Conservation (phyloP, 2,329 filamentous ascomycete species). For the Scedosporium apiospermum region DNA sequence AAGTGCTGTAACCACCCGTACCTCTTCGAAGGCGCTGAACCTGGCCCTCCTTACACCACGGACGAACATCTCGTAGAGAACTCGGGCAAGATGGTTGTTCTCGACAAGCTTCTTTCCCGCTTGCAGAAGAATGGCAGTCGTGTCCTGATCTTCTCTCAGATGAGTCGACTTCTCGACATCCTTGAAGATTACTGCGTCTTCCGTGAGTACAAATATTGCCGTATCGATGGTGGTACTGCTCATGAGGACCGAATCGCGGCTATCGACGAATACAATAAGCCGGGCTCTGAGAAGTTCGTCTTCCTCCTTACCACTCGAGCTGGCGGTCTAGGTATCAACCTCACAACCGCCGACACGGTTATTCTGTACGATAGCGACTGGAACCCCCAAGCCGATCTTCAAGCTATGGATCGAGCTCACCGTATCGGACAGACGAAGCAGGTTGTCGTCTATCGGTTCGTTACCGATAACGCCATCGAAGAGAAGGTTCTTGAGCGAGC, state of each 20-base stretch:
- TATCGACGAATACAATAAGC: slow-evolving; percentile 97
- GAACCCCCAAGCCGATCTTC: slow-evolving; percentile 96
- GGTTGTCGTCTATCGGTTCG: slow-evolving; percentile 90
- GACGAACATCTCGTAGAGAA: slow-evolving; percentile 94
- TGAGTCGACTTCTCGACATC: slow-evolving; percentile 95
- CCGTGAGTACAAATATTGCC: slow-evolving; percentile 88
- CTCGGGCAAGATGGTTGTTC: slow-evolving; percentile 92
- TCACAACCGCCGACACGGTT: slow-evolving; percentile 92
- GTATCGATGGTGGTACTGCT: slow-evolving; percentile 92
- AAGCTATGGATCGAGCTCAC: slow-evolving; percentile 98
- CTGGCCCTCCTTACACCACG: slow-evolving; percentile 93
- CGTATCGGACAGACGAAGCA: slow-evolving; percentile 98
- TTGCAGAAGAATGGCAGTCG: slow-evolving; percentile 81
- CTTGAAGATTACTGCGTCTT: slow-evolving; percentile 98
- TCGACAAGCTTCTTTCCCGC: slow-evolving; percentile 81
- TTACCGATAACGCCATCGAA: slow-evolving; percentile 96
- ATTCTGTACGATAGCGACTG: slow-evolving; percentile 96
- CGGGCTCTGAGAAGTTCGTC: slow-evolving; percentile 89
- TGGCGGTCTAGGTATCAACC: slow-evolving; percentile 91
- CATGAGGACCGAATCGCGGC: slow-evolving; percentile 96
- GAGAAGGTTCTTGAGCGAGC: slow-evolving; percentile 96
- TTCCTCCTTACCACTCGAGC: slow-evolving; percentile 93
- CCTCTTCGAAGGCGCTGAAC: slow-evolving; percentile 93
- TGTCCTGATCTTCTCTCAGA: slow-evolving; percentile 98
- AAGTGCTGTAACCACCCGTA: slow-evolving; percentile 99